Conservation (phyloP, 2,329 filamentous ascomycete species). For the Aspergillus brunneoviolaceus region DNA sequence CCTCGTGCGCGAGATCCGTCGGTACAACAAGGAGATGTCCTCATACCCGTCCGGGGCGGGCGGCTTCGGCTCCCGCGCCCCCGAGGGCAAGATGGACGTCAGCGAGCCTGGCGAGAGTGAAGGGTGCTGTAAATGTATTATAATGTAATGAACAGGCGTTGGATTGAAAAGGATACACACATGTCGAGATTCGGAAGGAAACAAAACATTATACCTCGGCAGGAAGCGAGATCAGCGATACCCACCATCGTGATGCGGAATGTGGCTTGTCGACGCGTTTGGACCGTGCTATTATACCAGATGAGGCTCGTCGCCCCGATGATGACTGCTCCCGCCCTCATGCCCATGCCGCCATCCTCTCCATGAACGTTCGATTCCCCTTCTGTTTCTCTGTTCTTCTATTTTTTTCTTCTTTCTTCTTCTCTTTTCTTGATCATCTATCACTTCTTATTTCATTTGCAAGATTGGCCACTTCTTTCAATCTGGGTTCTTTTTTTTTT, state of each 20-base stretch:
- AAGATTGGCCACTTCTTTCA: constrained; percentile 21
- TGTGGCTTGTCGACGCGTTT: constrained; percentile 23
- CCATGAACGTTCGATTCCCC: constrained; percentile 43
- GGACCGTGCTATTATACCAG: constrained; percentile 25
- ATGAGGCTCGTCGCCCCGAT: constrained; percentile 28
- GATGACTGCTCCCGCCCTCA: constrained; percentile 34
- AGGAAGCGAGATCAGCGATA: constrained; percentile 21
- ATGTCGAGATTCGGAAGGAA: constrained; percentile 24
- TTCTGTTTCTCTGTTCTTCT: constrained; percentile 33
- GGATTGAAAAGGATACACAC: constrained; percentile 21
- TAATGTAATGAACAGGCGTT: constrained; percentile 60
- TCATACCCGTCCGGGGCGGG: constrained; percentile 71
- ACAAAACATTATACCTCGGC: constrained; percentile 15
- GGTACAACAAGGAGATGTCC: constrained; percentile 98
- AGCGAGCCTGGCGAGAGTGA: constrained; percentile 52
- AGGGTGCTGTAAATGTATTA: constrained; percentile 84
- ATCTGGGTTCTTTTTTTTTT: constrained; percentile 14
- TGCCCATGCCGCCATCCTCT: constrained; percentile 40
- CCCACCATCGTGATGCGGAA: constrained; percentile 20
- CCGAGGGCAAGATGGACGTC: constrained; percentile 73
- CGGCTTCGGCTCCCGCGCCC: constrained; percentile 60
- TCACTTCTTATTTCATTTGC: constrained; percentile 17
- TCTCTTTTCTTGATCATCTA: constrained; percentile 6
- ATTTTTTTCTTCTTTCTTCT: constrained; percentile 9
- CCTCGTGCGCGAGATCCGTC: constrained; percentile 94